Base-by-base conservation (phyloP, 1,139 yeast genomes). In the Geotrichum carabidarum region DNA sequence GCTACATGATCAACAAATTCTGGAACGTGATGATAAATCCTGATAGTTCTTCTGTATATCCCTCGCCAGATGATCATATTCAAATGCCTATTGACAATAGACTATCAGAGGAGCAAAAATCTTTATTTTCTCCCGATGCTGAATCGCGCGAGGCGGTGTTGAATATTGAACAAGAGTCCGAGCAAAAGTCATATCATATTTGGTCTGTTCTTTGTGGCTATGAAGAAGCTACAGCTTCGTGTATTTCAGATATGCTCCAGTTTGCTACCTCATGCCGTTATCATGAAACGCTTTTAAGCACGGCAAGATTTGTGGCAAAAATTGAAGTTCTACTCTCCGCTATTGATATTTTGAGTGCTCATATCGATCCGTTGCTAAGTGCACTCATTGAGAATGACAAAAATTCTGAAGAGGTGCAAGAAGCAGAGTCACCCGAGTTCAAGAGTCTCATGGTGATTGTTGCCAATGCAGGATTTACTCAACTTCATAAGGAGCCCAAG, bases 1-100 rank as follows among this genome's bases (percentile, higher is more conserved):
- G 99, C 73, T 94, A 90, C 68, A 94, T 94, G 91, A 95, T 93
- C 50, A 91, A 87, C 74, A 91, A 91, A 68, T 91, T 90, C 65
- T 94, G 99, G 99, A 91, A 89, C 66, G 96, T 91, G 30, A 80
- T 56, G 58, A 56, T 56, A 8, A 44, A 43, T 11, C 53, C 56
- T 17, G 40, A 34, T 11, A 43, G 27, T 14, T 41, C 30, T 11
- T 38, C 55, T 7, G 49, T 44, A 1, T 48, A 48, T 48, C 43
- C 50, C 15, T n/a, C 34, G 5, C 35, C 12, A 9, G 40, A 32
- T 7, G 46, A 35, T 7, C 47, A 43, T 2, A 40, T 7, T 15
- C 43, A 18, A 50, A 32, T 7, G 8, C 30, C 51, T 2, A 37
- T 37, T 8, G 35, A 44, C 22, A 4, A 27, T 15, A n/a, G 30